phyloP scores from a whole-genome alignment of 2,329 filamentous ascomycete species.

The Microdochium trichocladiopsis region DNA sequence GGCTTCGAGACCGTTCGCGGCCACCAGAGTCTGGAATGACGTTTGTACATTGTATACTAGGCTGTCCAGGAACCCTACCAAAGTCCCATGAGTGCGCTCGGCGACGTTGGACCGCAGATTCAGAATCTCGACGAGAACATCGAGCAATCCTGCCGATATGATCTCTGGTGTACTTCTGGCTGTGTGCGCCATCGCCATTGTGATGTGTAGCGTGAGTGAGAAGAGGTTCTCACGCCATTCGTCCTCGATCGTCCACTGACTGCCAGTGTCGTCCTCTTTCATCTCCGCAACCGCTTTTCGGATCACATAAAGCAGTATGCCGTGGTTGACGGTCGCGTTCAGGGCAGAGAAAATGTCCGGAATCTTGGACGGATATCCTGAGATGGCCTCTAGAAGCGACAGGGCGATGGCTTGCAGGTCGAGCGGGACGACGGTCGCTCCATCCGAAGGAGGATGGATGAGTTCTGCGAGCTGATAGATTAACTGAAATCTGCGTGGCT shows the following conservation, averaged over 20 bases:
- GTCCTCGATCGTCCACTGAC: constrained; percentile 62
- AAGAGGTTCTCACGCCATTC: constrained; percentile 90
- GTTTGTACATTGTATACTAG: constrained; percentile 81
- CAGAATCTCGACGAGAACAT: constrained; percentile 83
- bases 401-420: constrained; percentile 79
- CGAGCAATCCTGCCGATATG: constrained; percentile 82
- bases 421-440: constrained; percentile 59
- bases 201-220: constrained; percentile 76
- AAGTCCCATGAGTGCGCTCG: constrained; percentile 74
- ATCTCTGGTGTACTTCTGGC: constrained; percentile 51
- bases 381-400: constrained; percentile 75
- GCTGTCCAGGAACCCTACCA: constrained; percentile 81
- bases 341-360: constrained; percentile 84
- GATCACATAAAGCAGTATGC: constrained; percentile 86
- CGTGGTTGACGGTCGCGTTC: constrained; percentile 93
- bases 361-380: constrained; percentile 68
- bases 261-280: constrained; percentile 48
- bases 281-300: constrained; percentile 85
- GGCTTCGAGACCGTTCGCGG: constrained; percentile 77
- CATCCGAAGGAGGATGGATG: constrained; percentile 73
- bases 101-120: constrained; percentile 76
- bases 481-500: constrained; percentile 81
- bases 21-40: constrained; percentile 77
- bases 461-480: constrained; percentile 89
- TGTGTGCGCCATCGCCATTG: constrained; percentile 55